Base-by-base conservation (phyloP, 345 rosid genomes). In the Aquilaria malaccensis region DNA sequence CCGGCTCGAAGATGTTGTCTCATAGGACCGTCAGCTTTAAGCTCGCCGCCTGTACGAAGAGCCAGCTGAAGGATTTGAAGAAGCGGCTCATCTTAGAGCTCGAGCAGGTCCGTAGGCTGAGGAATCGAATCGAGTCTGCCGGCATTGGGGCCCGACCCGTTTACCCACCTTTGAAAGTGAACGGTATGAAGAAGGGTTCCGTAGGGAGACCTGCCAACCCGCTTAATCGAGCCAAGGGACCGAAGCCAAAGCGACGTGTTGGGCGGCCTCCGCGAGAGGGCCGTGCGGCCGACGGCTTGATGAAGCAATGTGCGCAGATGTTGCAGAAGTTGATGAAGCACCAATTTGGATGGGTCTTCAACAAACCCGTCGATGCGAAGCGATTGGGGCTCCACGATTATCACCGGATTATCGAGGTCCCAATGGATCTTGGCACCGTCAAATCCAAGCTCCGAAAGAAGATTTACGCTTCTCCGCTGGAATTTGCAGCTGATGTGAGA, bases 351-450 rank as follows among this genome's bases (percentile, higher is more conserved):
- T 81, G 79, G 80, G 71, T 81, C 1, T 81, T 81, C 62, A 81
- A 71, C 62, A 43, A 30, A 10, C 84, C 89, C 1, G 86, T 84
- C 10, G 89, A 84, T 29, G 72, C 63, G 3, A 80, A 43, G 55
- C 55, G 63, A 37, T 29, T 77, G 48, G 66, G 75, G 66, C 76
- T 79, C 4, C 74, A 70, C 11, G 89, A 84, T 68, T 81, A 81
- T 58, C 56, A 66, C 13, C 75, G 59, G 22, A 67, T 84, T 15
- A 74, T 84, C 58, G 73, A 81, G 71, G 56, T 59, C 31, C 86
- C 89, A 10, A 81, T 84, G 89, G 89, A 84, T 67, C 72, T 84
- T n/a, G 84, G 81, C 15, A 73, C 89, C 1, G 71, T 81, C 37
- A 79, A 65, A 70, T 59, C 59, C 29, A 84, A 73, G 56, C 52